Base-by-base conservation (phyloP, 306 rosid genomes). In the Castanospermum australe region DNA sequence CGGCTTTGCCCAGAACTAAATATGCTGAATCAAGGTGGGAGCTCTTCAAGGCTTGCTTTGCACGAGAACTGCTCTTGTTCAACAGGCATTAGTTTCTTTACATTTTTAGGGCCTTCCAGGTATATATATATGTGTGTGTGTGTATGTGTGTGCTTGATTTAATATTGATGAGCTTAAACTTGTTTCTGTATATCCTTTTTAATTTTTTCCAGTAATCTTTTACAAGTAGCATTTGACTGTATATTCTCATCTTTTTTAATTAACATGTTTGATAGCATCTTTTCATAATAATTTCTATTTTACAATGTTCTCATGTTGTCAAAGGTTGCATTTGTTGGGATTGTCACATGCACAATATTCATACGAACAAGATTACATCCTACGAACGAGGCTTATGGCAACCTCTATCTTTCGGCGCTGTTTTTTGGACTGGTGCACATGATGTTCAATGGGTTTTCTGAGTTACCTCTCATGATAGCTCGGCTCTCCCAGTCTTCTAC, bases 371-470 rank as follows among this genome's bases (percentile, higher is more conserved):
- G 79, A 65, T 0, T 55, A 32, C 88, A 90, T 84, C 90, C 86
- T 0, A 82, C 79, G 7, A 83, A 92, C 52, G 97, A 92, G 83
- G 12, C 7, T 13, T 59, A 84, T 51, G 98, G 92, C 48, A 82
- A 33, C 57, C 91, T 92, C 17, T 94, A 94, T 61, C 90, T 89
- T 14, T 79, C 98, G 41, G 83, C 94, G 36, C 81, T 94, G 17
- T 94, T 94, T 82, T 89, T 79, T 24, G 97, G 92, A 64, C 64
- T 94, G 84, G 85, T 92, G 41, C 98, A 94, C 65, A 89, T 94
- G 93, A 79, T 94, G 91, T 94, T 94, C 33, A 94, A 94, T 77
- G 98, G 96, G 8, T 88, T 88, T 62, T 74, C 97, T 52, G 98
- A 94, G 87, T 83, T 92, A 22, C 80, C 97, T 52, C 90, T 94